Conservation (phyloP, 2,329 filamentous ascomycete species). For the Tolypocladium cylindrosporum region DNA sequence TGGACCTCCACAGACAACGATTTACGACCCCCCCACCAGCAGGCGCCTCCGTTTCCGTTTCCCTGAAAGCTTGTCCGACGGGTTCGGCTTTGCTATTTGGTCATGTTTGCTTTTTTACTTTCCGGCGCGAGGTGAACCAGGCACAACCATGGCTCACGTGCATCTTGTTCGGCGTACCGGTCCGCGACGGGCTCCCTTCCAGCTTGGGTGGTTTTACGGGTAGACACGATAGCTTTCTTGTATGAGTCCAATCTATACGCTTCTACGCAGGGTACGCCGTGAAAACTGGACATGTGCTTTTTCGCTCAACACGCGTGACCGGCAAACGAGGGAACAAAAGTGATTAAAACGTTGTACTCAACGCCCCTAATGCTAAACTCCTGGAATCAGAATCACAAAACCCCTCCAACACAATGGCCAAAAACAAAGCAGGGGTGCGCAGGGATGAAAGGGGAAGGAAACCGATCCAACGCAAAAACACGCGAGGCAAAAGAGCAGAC, state of each 20-base stretch:
- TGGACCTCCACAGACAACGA: neutral
- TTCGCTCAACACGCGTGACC: neutral
- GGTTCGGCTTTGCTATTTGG: neutral
- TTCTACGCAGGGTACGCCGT: neutral
- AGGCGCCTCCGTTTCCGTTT: neutral
- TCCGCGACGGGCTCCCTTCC: neutral
- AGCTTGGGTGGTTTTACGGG: neutral
- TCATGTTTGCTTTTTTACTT: too few species aligned
- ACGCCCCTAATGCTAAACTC: conserved; percentile 11
- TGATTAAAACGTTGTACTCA: conserved; percentile 1
- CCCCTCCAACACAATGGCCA: conserved; percentile 4
- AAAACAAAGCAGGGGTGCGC: conserved; percentile 1
- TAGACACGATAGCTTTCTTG: neutral
- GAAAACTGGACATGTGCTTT: neutral
- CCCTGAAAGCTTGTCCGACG: neutral
- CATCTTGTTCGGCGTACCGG: neutral
- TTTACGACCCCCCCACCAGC: neutral
- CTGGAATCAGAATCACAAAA: neutral
- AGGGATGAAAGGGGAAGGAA: neutral
- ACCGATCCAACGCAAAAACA: neutral
- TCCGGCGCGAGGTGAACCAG: neutral
- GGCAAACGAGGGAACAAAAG: neutral
- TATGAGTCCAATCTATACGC: neutral
- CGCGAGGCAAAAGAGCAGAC: neutral
- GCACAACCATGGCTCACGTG: neutral